Conservation (phyloP, 306 rosid species). For the Crataegus laevigata region DNA sequence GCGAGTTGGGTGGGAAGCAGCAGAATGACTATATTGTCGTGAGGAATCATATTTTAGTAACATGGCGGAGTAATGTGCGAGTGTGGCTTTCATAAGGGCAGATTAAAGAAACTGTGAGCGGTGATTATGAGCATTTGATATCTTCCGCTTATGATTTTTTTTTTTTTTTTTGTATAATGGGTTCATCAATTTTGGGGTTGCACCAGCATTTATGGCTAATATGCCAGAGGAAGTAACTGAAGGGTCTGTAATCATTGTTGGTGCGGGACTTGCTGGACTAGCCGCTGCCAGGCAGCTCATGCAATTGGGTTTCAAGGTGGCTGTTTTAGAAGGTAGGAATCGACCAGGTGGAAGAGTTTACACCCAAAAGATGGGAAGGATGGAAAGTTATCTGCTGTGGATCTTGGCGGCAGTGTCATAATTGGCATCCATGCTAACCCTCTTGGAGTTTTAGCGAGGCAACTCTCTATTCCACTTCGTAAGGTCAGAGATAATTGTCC, state of each 20-base stretch:
- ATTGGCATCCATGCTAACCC: constrained; percentile 97
- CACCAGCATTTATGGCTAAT: constrained; percentile 48
- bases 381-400: constrained; percentile 59
- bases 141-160: constrained; percentile 75
- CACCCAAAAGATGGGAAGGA: constrained; percentile 68
- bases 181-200: constrained; percentile 82
- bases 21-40: constrained; percentile 88
- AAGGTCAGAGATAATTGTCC: constrained; percentile 90
- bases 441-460: constrained; percentile 88
- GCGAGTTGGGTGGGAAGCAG: constrained; percentile 73
- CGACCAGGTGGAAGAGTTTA: constrained; percentile 95
- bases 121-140: constrained; percentile 66
- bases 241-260: constrained; percentile 67
- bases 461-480: constrained; percentile 87
- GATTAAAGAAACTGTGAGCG: constrained; percentile 69
- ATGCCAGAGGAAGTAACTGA: constrained; percentile 54
- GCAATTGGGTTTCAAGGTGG: constrained; percentile 77
- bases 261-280: constrained; percentile 90
- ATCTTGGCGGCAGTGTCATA: constrained; percentile 88
- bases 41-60: constrained; percentile 80
- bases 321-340: constrained; percentile 75
- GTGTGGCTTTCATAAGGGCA: constrained; percentile 69
- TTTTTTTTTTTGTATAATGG: constrained; percentile 66
- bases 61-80: constrained; percentile 82
- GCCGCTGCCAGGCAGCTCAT: constrained; percentile 92